A percentile compares a stretch with the other conserved stretches of the same genome.
Evolutionary conservation across 2,329 filamentous ascomycete genomes (phyloP).

Genomic region (Dactylonectria estremocensis): DNA sequence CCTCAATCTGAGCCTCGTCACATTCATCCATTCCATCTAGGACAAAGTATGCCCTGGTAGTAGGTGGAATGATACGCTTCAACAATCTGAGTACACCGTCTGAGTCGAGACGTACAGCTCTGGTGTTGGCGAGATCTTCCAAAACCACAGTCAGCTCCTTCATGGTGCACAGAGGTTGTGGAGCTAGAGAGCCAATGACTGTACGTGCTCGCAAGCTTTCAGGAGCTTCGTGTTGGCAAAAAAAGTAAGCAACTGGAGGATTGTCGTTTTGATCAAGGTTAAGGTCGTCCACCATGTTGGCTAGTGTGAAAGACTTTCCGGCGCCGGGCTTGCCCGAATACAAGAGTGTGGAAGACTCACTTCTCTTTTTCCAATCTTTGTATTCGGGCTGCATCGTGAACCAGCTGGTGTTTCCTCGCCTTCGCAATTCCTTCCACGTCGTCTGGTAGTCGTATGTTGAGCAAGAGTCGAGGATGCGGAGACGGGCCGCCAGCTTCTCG

Average conservation of each 20-base stretch:
- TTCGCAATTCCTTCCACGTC: conserved; percentile 60
- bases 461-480: conserved; percentile 56
- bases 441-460: conserved; percentile 59
- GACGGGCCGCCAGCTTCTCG: conserved; percentile 26
- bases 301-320: conserved; percentile 61
- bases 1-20: background rate
- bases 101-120: background rate
- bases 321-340: conserved; percentile 59
- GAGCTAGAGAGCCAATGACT: conserved; percentile 51
- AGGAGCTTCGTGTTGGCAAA: conserved; percentile 50
- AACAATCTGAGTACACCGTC: background rate
- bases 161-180: conserved; percentile 53
- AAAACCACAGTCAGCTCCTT: background rate
- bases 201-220: conserved; percentile 49
- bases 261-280: conserved; percentile 31
- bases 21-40: conserved; percentile 44
- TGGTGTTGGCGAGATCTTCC: too few relatives aligned
- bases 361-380: conserved; percentile 35
- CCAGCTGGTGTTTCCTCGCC: conserved; percentile 54
- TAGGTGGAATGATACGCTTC: background rate
- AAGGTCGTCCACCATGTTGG: conserved; percentile 60
- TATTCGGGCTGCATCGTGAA: conserved; percentile 39
- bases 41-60: conserved; percentile 10
- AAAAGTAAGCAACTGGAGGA: conserved; percentile 51
- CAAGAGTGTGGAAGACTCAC: conserved; percentile 48